Evolutionary conservation across 768 basidiomycete species (phyloP), one percentile per base, ranked within the genome.

Genomic region (Leccinum subgranulosum): DNA sequence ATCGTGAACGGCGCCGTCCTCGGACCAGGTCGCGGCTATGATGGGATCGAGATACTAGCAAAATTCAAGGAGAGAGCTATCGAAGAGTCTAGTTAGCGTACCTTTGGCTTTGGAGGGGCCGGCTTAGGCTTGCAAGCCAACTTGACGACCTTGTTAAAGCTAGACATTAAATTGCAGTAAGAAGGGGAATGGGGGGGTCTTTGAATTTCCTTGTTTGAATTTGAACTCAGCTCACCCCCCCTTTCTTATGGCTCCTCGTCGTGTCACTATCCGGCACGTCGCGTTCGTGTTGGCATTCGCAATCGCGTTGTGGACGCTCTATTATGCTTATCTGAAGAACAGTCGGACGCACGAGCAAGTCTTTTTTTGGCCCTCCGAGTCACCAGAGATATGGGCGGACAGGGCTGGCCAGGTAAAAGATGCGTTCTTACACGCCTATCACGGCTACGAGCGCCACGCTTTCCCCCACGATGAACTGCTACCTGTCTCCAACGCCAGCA

Each of bases 71-170:
- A 27, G 14, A 7, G 7, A 27, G 15, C 46, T n/a, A 19, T 41
- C 14, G 12, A 25, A 25, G 6, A 23, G 46, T 19, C 45, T 2
- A 27, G 21, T 23, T 7, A 27, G 25, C 23, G 71, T 75, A 93
- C 95, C 83, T 99, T 99, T 62, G 93, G 76, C 76, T 99, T 99
- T 60, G 97, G 97, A 2, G 92, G 87, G 2, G 93, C 92, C 48
- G 92, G 85, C 77, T 98, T 98, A 56, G 95, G 92, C 81, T 98
- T 98, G 77, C 94, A 98, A 14, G 96, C 97, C 70, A 92, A 76
- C 77, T 96, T 97, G 65, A 98, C 90, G 68, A 90, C 87, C 80
- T 98, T 92, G 79, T 92, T 90, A 74, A 81, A 90, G 75, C 85
- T 87, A 65, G 88, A 87, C 87, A 88, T 88, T 21, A 46, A 14